Base-by-base conservation (phyloP, 441 rosid species). In the Daphne laureola region DNA sequence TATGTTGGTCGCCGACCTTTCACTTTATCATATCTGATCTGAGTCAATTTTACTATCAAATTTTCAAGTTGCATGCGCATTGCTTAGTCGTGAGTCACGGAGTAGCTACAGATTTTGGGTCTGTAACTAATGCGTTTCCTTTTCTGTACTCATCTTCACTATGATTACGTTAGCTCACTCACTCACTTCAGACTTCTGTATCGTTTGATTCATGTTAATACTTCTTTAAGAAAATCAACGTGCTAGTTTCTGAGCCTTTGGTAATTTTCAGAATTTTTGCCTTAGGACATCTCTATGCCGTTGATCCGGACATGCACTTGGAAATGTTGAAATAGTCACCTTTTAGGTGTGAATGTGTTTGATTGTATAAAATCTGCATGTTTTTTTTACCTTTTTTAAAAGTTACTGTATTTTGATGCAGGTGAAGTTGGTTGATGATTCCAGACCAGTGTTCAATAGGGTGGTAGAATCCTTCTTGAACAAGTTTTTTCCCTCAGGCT, bases 401-500 rank as follows among this genome's bases (percentile, higher is more conserved):
- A 7, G 6, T 1, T 31, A 11, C 6, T 31, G 8, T 7, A 31
- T n/a, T 49, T 18, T 51, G 38, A n/a, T 54, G 9, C 44, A 92
- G 97, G 69, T 83, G 78, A 89, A 73, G 69, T 56, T 89, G 53
- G 76, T 92, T 40, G 78, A 83, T 68, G 96, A 92, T 64, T 67
- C 83, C 16, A 81, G 98, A 52, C 87, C 84, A 4, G 69, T 74
- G 17, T 61, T 72, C 58, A 79, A 72, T 58, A 83, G 70, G 61
- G 53, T 83, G 59, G 87, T 66, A 52, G 86, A 89, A 58, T 84
- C 97, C 44, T 92, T 92, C 59, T 73, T 75, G 54, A 84, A 76
- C 67, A 84, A 87, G 54, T 89, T 92, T 55, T 92, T 92, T 27
- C 98, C 98, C 26, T 83, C 96, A 0, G 96, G 98, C 17, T 92